phyloP scores from a whole-genome alignment of 768 basidiomycete species.

The Lactarius akahatsu region DNA sequence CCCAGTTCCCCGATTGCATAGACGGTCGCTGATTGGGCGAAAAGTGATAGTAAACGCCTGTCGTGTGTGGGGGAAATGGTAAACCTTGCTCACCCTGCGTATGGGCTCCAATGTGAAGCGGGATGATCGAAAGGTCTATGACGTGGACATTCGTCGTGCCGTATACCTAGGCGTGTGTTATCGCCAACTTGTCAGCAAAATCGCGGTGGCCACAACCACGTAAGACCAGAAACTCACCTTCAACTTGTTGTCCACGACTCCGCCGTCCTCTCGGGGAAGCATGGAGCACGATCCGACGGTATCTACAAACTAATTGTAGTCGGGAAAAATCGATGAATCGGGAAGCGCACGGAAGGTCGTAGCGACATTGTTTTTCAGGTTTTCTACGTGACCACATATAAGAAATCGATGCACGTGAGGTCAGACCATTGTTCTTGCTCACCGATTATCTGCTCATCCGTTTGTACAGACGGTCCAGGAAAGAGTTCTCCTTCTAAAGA shows the following conservation, averaged over 20 bases:
- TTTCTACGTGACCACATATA: background rate
- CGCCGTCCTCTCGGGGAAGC: slow-evolving; percentile 26
- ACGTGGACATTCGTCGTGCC: slow-evolving; percentile 36
- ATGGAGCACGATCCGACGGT: slow-evolving; percentile 25
- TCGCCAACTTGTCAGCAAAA: background rate
- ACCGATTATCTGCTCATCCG: slow-evolving; percentile 25
- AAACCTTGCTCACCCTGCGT: slow-evolving; percentile 21
- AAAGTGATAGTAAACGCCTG: background rate
- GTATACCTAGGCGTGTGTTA: slow-evolving; percentile 30
- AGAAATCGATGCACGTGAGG: background rate
- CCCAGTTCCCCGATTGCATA: slow-evolving; percentile 28
- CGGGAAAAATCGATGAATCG: too few relatives aligned
- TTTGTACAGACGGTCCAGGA: slow-evolving; percentile 24
- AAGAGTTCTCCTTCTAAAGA: slow-evolving; percentile 17
- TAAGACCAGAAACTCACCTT: slow-evolving; percentile 12
- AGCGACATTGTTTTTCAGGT: background rate
- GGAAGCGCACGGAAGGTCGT: slow-evolving; percentile 18
- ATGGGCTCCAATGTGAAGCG: slow-evolving; percentile 34
- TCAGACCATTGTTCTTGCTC: background rate
- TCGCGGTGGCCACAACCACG: background rate
- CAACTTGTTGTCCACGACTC: slow-evolving; percentile 27
- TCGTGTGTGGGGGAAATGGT: background rate
- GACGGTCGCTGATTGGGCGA: slow-evolving; percentile 16
- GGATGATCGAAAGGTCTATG: slow-evolving; percentile 35
- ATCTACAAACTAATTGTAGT: slow-evolving; percentile 6